Evolutionary conservation across 805 yeast species (phyloP), one percentile per base, ranked within the genome.

Genomic region (Candida wancherniae): DNA sequence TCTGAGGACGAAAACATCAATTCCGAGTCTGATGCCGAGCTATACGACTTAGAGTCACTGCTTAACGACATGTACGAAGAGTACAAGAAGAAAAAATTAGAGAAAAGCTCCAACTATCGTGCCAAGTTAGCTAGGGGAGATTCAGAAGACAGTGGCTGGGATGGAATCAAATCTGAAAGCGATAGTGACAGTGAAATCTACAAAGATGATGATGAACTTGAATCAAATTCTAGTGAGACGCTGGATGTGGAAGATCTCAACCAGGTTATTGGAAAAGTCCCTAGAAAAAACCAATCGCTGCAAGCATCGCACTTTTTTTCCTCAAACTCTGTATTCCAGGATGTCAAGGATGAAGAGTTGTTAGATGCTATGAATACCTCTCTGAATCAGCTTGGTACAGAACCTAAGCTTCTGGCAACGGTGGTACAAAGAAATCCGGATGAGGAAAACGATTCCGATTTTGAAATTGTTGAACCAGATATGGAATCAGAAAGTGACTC

Each of bases 1-100:
- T 10, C n/a, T 9, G 30, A 26, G 24, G 34, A 35, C 10, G 45
- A n/a, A n/a, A n/a, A n/a, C n/a, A n/a, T n/a, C n/a, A n/a, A n/a
- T n/a, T n/a, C 39, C 15, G 57, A 62, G 42, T 53, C 67, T 15
- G 78, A 58, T 4, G 82, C 72, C 15, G 80, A 75, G 43, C 51
- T 65, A 7, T 88, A 78, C 49, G 75, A 71, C 41, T 70, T 92
- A 36, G 99, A 88, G 50, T 77, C 73, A 7, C 84, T 87, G 60
- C 69, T 92, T 36, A 86, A 88, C 53, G 71, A 68, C 37, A 84
- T 87, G 95, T 88, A 88, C 52, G 62, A 67, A 29, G 66, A 72
- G 22, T 86, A 75, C 54, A 84, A 84, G 53, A 72, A 75, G 38
- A 63, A 75, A 44, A 73, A 67, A 52, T 68, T 82, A 18, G 87